Base-by-base conservation (phyloP, 2,329 filamentous ascomycete species). In the Fusarium liriodendri region DNA sequence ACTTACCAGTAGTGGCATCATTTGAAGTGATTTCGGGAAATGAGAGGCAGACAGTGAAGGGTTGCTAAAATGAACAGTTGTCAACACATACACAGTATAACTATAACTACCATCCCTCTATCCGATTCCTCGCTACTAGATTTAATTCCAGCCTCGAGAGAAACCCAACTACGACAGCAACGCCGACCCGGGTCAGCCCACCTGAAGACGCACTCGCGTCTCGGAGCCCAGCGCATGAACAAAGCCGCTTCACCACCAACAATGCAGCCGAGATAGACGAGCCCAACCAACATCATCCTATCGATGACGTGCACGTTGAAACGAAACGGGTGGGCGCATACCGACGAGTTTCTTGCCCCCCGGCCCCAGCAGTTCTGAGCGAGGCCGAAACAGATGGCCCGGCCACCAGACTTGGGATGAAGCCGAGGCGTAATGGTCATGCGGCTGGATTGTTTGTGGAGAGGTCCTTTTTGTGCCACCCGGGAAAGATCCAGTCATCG, bases 351-450 rank as follows among this genome's bases (percentile, higher is more conserved):
- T 33, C 33, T 64, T 29, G 2, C 52, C 52, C 27, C 47, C 50
- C 52, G 27, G 29, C 42, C 37, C 25, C 58, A 14, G 29, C 45
- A 38, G 32, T 22, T 50, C 9, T 52, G 67, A 61, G 40, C 54
- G 68, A 72, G 40, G 62, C 64, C 62, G 69, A 72, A 74, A 72
- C 72, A 69, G 60, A 72, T 37, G 45, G 33, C 58, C 72, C 37
- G 55, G 38, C 33, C 52, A 38, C 60, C 50, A 35, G 47, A 33
- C 45, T 27, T 50, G 32, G 57, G 29, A 38, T 38, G 60, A 61
- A 69, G 38, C 42, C 38, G 52, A 66, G 35, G 27, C 13, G 20
- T 64, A 22, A n/a, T 55, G 64, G 35, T 52, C 40, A 72, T 67
- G 37, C 45, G 64, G 35, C 64, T 66, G 55, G 40, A 29, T 71